Evolutionary conservation across 495 filamentous ascomycete genomes (phyloP), one percentile per base, ranked within the genome.

Genomic region (Tuber melanosporum): DNA sequence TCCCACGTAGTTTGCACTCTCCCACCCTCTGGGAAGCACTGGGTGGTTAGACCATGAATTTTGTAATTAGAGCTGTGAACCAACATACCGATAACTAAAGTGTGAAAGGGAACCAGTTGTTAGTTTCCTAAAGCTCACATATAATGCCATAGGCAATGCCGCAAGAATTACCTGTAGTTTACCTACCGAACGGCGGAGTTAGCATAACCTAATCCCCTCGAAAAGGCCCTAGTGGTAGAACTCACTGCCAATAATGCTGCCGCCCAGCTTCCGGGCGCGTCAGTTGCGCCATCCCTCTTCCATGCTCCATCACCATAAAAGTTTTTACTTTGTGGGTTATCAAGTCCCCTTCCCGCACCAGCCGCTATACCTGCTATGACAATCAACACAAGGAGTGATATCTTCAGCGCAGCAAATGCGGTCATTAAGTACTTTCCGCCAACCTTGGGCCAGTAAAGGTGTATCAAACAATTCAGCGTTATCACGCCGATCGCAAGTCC

Each of bases 391-490:
- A 89, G 82, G 9, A 87, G 85, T n/a, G 79, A 74, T 12, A 88
- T 81, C 76, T 90, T 90, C 74, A 88, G 77, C 0, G 85, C 44
- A 8, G 87, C 88, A 44, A 89, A 80, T n/a, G 84, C 45, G 74
- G 89, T 89, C 79, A 86, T 87, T 47, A 89, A 39, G 52, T 78
- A 78, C 71, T 88, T 87, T 19, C 88, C 87, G 7, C 86, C 87
- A 52, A 82, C 81, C 46, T 87, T 83, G 73, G 76, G 76, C 32
- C 83, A 87, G 47, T 84, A 75, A 20, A 79, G 82, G 78, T 89
- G 88, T 19, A 89, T 82, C 6, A 87, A 76, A 75, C 86, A 87
- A 52, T 84, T 84, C 14, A 84, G 42, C 0, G 85, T 86, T 42
- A 85, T 78, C 32, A 82, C 80, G 1, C 76, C 86, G 45, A 88